Evolutionary conservation across 768 basidiomycete genomes (phyloP), one percentile per base, ranked within the genome.

Genomic region (Phaffia australis): DNA sequence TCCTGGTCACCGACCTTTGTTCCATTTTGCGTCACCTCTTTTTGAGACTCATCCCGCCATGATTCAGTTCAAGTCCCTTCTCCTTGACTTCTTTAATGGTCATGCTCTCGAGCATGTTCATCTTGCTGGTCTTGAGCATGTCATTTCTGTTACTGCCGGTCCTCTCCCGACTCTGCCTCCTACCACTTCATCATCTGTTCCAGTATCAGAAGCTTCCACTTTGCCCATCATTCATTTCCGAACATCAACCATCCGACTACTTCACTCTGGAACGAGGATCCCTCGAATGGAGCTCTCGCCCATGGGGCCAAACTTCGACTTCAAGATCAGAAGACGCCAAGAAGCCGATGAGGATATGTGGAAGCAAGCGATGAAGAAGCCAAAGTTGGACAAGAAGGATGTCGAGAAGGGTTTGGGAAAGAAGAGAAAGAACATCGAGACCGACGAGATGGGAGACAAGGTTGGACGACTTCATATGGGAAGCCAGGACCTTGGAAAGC

Each of bases 401-500:
- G 78, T 94, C 56, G 89, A 88, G 78, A 84, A 82, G 75, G 90
- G 91, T 0, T 73, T 90, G 14, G 90, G 89, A 19, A 76, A 77
- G 74, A 89, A 88, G 81, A 83, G 81, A 77, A 93, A 91, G 83
- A 99, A 99, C 74, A 74, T 90, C 77, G 90, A 91, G 79, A 88
- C 91, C 72, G 94, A 99, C 79, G 90, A 89, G 77, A 95, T 98
- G 94, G 95, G 95, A 65, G 89, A 99, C 75, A 76, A 92, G 77
- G 83, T 94, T 72, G 95, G 93, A 54, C 81, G 84, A 66, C 83
- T 99, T 32, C 93, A 98, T 76, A 77, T 98, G 64, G 88, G 79
- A 66, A 89, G 84, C 76, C 94, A 99, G 79, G 89, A 98, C 77
- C 75, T 99, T 72, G 77, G 76, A 70, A 87, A 82, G 79, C 73